A percentile compares a stretch with the other conserved stretches of the same genome.
Evolutionary conservation across 192 early-diverging fungal species (phyloP).

Genomic region (Podila verticillata): DNA sequence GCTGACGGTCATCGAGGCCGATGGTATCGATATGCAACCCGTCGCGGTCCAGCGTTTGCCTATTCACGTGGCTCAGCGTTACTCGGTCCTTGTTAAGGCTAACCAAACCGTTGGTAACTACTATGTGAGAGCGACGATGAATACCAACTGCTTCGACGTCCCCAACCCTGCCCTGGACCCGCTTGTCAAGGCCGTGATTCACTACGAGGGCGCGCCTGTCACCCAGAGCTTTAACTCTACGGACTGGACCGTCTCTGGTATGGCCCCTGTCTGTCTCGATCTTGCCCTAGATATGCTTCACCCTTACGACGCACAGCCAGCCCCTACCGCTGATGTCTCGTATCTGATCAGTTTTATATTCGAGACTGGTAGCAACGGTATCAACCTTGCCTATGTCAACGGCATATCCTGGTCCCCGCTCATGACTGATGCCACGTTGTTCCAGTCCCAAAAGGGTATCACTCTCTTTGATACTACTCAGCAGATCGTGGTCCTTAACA

Average conservation of each 20-base stretch:
- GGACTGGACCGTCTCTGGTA: conserved; percentile 21
- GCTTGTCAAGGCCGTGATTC: conserved; percentile 34
- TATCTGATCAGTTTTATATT: conserved; percentile 10
- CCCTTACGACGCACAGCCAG: conserved; percentile 7
- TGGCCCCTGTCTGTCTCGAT: conserved; percentile 26
- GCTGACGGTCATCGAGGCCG: conserved; percentile 50
- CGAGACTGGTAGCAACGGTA: not conserved
- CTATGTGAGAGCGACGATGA: conserved; percentile 43
- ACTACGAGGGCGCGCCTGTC: conserved; percentile 53
- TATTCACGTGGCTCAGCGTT: conserved; percentile 53
- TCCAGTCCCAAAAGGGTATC: conserved; percentile 20
- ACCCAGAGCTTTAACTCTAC: too few species aligned
- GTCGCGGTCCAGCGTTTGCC: conserved; percentile 28
- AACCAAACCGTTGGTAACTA: conserved; percentile 50
- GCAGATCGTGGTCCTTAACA: conserved; percentile 9
- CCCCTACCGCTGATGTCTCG: conserved; percentile 7
- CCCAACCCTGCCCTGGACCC: conserved; percentile 31
- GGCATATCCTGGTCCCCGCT: conserved; percentile 31
- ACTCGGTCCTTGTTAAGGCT: conserved; percentile 53
- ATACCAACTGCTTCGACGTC: conserved; percentile 36
- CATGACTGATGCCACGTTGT: conserved; percentile 23
- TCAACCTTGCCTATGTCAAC: conserved; percentile 31
- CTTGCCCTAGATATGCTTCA: conserved; percentile 27
- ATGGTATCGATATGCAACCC: conserved; percentile 44
- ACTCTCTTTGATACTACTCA: conserved; percentile 13